Base-by-base conservation (phyloP, 2,329 filamentous ascomycete genomes). In the Trichothecium roseum region DNA sequence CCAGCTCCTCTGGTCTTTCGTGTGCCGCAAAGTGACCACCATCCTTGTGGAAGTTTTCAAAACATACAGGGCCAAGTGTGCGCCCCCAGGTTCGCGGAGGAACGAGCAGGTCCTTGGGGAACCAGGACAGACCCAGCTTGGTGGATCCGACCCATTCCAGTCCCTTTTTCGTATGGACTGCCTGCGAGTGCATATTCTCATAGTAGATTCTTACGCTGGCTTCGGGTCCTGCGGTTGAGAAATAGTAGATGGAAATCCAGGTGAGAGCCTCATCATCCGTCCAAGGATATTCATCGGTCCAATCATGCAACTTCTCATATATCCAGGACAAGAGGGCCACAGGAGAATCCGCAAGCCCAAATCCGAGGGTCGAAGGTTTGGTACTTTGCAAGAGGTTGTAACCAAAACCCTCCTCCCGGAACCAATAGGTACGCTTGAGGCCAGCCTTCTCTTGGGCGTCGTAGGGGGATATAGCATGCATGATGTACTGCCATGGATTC, bases 291-390 rank as follows among this genome's bases (percentile, higher is more conserved):
- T 44, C 46, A 49, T 86, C 81, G 0, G 76, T 75, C 82, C 82
- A 87, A 47, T 81, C 77, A 47, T 81, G 73, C 27, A 89, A 59
- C 52, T 89, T 89, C 57, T 89, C 84, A 44, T 83, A 83, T 24
- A 89, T 77, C 84, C 84, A 91, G 0, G 81, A 74, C 2, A 89
- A 62, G 3, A 86, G 59, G 0, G 71, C 81, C 0, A 84, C 71
- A 0, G 84, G 84, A 6, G 71, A 78, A 50, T 87, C 82, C 1
- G 72, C 66, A 3, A 88, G 63, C 0, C 66, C 75, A 47, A 84
- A 84, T 0, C 78, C 78, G 0, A 88, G 50, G 0, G 84, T 89
- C 35, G 84, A 75, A 0, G 84, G 84, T 38, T 80, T 78, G 0
- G 82, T 86, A 3, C 71, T 75, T 28, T 57, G 53, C 29, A 48